Percentiles rank a stretch among this genome's conserved stretches.
phyloP scores from a whole-genome alignment of 257 asterid species.

The Ajuga chamaepitys region DNA sequence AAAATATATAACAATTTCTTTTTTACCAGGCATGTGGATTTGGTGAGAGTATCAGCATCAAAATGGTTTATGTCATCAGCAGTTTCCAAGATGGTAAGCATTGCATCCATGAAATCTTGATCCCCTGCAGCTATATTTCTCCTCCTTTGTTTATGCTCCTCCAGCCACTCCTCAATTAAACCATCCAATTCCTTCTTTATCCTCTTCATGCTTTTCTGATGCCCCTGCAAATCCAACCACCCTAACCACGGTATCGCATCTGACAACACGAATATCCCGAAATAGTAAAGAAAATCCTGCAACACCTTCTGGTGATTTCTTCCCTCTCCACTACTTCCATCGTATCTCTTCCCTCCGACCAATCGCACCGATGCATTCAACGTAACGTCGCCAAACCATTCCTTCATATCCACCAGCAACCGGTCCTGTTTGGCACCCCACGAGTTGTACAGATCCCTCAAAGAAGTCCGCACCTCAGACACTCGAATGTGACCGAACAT shows the following conservation, averaged over 20 bases:
- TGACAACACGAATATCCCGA: constrained; percentile 13
- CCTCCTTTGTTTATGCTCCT: constrained; percentile 9
- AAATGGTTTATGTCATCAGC: background rate
- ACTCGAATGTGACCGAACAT: constrained; percentile 1
- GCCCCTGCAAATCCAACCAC: constrained; percentile 20
- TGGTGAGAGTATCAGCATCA: constrained; percentile 15
- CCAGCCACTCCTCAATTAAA: constrained; percentile 8
- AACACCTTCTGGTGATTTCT: background rate
- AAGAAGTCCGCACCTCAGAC: background rate
- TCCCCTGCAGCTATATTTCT: too few relatives aligned
- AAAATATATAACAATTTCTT: too few relatives aligned
- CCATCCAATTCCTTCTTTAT: constrained; percentile 12
- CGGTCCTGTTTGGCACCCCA: background rate
- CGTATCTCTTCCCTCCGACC: constrained; percentile 19
- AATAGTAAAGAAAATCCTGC: background rate
- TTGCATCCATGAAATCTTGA: constrained; percentile 21
- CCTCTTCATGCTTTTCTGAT: constrained; percentile 8
- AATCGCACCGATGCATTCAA: constrained; percentile 2
- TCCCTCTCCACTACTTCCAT: background rate
- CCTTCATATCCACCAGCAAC: constrained; percentile 15
- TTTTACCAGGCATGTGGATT: constrained; percentile 28
- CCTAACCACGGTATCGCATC: constrained; percentile 14
- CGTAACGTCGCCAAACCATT: constrained; percentile 19
- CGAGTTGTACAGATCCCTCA: background rate
- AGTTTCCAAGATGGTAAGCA: constrained; percentile 12